Evolutionary conservation across 2,329 filamentous ascomycete species (phyloP).

Genomic region (Aspergillus ruber): DNA sequence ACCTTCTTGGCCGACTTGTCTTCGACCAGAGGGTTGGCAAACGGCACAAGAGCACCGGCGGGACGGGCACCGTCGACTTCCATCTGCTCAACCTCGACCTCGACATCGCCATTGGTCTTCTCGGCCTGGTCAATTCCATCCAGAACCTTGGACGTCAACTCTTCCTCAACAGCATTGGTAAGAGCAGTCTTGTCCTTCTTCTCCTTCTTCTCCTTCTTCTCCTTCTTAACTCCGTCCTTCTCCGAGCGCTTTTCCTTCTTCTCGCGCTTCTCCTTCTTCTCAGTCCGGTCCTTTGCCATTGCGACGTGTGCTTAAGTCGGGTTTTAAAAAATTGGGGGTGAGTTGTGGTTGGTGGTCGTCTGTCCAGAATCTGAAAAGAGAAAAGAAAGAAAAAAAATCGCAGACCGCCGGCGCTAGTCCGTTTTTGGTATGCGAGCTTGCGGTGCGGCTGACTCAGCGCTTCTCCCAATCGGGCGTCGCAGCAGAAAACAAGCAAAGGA

Average conservation of each 20-base stretch:
- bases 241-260: conserved; percentile 41
- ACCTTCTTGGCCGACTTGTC: conserved; percentile 48
- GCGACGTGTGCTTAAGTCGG: conserved; percentile 16
- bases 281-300: conserved; percentile 42
- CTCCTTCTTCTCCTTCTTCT: conserved; percentile 33
- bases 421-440: conserved; percentile 14
- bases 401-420: conserved; percentile 32
- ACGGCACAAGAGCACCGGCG: conserved; percentile 43
- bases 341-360: conserved; percentile 5
- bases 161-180: conserved; percentile 34
- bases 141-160: conserved; percentile 30
- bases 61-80: conserved; percentile 25
- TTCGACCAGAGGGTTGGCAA: conserved; percentile 45
- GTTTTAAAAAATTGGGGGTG: conserved; percentile 7
- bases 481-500: conserved; percentile 13
- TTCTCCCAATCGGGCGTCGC: conserved; percentile 8
- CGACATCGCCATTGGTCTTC: conserved; percentile 17
- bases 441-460: conserved; percentile 19
- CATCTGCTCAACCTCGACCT: conserved; percentile 18
- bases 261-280: conserved; percentile 43
- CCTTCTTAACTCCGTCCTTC: conserved; percentile 39
- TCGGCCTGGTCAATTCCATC: conserved; percentile 30
- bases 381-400: conserved; percentile 23
- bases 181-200: conserved; percentile 37
- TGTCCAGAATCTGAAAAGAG: conserved; percentile 1